Evolutionary conservation across 108 stramenopile species (phyloP), one percentile per base, ranked within the genome.

Genomic region (Fistulifera solaris): DNA sequence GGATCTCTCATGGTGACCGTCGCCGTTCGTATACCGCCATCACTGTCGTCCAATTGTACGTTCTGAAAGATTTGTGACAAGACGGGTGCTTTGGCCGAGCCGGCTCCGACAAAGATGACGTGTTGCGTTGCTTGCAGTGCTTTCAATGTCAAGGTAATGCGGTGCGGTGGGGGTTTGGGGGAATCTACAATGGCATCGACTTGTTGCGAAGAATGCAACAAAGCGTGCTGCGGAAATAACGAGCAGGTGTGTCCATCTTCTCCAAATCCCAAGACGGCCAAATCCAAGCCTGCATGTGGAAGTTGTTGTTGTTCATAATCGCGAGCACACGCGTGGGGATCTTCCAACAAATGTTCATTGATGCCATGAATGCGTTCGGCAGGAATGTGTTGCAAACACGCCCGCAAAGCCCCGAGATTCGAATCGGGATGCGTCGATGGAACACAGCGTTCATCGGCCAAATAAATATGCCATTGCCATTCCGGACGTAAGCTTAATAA

Each of bases 181-280:
- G 94, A 94, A 69, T 98, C 95, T 25, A 69, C 68, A 54, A 98
- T 92, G 16, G 78, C 45, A 4, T 89, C 88, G 19, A 98, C 93
- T 45, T 65, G 71, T 15, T 31, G 15, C 40, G 16, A 27, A 61
- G 44, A 60, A 92, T 71, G 39, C 40, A 95, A 54, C 40, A 98
- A 63, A 25, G 63, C 51, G 65, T 98, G 97, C 52, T 72, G 60
- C 0, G 97, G 97, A 62, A 98, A 98, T 23, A 98, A 65, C 14
- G 87, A 89, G 53, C 91, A 93, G 2, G 97, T 98, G 73, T 98
- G 97, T 0, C 97, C 97, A 67, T 98, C 97, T 3, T 93, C 94
- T 27, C 97, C 97, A 54, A 96, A 88, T 28, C 97, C 97, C 27
- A 98, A 72, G n/a, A 98, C 66, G 19, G 82, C 87, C 55, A 90